These are phyloP conservation scores for Colletotrichum agaves DNA, from an alignment of 2,329 filamentous ascomycete species.

Conservation along the genomic window DNA sequence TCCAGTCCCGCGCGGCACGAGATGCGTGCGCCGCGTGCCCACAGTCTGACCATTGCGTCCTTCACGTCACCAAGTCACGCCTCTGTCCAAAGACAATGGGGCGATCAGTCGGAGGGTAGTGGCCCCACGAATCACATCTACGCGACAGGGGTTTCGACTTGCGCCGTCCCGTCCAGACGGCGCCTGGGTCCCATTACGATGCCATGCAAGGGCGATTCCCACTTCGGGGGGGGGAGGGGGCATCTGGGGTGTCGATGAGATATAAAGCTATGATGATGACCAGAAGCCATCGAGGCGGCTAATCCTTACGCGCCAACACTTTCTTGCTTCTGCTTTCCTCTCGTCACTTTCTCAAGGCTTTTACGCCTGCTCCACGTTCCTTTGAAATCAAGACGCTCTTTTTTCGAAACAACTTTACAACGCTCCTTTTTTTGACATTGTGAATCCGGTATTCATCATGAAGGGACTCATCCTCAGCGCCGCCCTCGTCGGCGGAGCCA, in stretches of 20 bases:
- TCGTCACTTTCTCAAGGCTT: slow-evolving; percentile 2
- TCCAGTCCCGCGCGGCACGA: slow-evolving; percentile 15
- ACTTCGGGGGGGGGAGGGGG: neutral
- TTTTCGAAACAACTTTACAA: neutral
- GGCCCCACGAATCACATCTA: slow-evolving; percentile 23
- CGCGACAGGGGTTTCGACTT: slow-evolving; percentile 11
- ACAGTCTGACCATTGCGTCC: neutral
- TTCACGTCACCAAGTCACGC: slow-evolving; percentile 9
- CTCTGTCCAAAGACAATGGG: slow-evolving; percentile 7
- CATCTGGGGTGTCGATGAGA: neutral
- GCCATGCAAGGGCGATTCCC: neutral
- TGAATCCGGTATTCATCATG: slow-evolving; percentile 32
- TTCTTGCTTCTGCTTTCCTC: slow-evolving; percentile 12
- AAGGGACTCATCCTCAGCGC: slow-evolving; percentile 27
- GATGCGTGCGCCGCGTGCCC: slow-evolving; percentile 1
- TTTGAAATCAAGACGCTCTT: slow-evolving; percentile 20
- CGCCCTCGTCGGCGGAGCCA: slow-evolving; percentile 19
- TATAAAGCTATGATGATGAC: neutral
- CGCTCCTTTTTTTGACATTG: neutral
- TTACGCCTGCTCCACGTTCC: slow-evolving; percentile 9
- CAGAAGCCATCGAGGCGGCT: too few species aligned
- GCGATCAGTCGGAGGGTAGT: slow-evolving; percentile 9
- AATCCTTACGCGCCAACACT: neutral
- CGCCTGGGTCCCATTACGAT: slow-evolving; percentile 3
- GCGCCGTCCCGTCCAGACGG: slow-evolving; percentile 23